A percentile compares a stretch with the other conserved stretches of the same genome.
These are phyloP conservation scores for Paramarasmius palmivorus DNA, from an alignment of 1,284 basidiomycete species.

Conservation along the genomic window DNA sequence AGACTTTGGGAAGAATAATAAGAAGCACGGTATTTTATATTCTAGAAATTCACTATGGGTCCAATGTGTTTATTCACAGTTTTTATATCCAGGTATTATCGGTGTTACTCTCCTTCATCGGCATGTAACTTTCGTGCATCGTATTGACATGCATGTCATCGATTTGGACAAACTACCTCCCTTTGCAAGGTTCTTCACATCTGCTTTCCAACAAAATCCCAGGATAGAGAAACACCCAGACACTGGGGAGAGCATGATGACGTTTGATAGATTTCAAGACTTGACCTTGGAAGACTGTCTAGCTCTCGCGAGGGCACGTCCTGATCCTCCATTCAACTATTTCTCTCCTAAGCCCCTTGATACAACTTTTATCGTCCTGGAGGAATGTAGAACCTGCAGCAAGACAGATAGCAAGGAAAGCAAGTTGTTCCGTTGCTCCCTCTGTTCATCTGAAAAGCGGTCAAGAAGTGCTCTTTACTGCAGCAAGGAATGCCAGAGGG, in stretches of 20 bases:
- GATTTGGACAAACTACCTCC: background rate
- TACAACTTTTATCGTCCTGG: background rate
- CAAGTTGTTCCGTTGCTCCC: background rate
- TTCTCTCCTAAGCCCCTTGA: too few relatives aligned
- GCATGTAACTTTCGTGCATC: constrained; percentile 5
- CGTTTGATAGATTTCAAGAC: too few relatives aligned
- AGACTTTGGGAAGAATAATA: background rate
- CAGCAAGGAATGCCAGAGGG: background rate
- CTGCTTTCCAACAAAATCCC: background rate
- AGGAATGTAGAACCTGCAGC: background rate
- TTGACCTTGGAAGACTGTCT: too few relatives aligned
- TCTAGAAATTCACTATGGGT: too few relatives aligned
- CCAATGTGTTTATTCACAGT: too few relatives aligned
- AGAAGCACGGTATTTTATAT: background rate
- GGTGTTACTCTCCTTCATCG: constrained; percentile 13
- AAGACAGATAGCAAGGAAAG: background rate
- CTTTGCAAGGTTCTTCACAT: background rate
- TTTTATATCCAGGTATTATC: background rate
- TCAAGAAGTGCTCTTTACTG: background rate
- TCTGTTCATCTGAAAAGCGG: background rate
- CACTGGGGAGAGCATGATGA: too few relatives aligned
- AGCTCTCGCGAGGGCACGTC: too few relatives aligned
- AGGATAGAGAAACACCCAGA: too few relatives aligned
- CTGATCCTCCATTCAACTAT: too few relatives aligned
- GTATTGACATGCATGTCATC: background rate